Base-by-base conservation (phyloP, 2,329 filamentous ascomycete species). In the Hypomyces rosellus region DNA sequence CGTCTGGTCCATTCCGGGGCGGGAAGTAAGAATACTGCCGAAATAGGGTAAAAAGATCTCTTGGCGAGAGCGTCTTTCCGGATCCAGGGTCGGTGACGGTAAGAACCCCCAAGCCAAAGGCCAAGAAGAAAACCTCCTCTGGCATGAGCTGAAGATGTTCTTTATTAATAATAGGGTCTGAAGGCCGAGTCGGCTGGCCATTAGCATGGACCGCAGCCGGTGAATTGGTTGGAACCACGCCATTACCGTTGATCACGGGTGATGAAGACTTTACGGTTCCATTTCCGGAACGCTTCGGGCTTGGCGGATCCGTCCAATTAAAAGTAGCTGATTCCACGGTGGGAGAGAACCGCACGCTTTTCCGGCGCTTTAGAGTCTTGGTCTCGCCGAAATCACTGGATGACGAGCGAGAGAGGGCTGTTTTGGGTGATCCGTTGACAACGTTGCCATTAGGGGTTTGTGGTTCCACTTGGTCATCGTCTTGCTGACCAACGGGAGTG, bases 91-190 rank as follows among this genome's bases (percentile, higher is more conserved):
- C 76, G 2, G 70, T 70, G 12, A 97, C 75, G 3, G 76, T 70
- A 8, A 99, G 76, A 4, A 80, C 80, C 1, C 92, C 92, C 1
- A 99, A 74, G 0, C 79, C 86, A 63, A 95, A 97, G 4, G 75
- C 76, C 9, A 99, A 77, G 65, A 96, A 99, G 69, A 97, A 95
- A 0, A 90, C 85, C 68, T 99, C 93, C 66, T 96, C 90, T 0
- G 86, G 79, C 3, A 86, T 90, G 8, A 99, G 76, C 64, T 97
- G 93, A n/a, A 96, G 82, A 62, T 96, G 90, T 62, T 99, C 93
- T 69, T 71, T 77, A 57, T 81, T 74, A 46, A 67, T 59, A 3
- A 79, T 60, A n/a, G 53, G 46, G 18, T 30, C 22, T n/a, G 46
- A 45, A 8, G 45, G 43, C 7, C 33, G 33, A 2, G 44, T 33